phyloP scores from a whole-genome alignment of 2,329 filamentous ascomycete species.

The Lecanicillium sp. region DNA sequence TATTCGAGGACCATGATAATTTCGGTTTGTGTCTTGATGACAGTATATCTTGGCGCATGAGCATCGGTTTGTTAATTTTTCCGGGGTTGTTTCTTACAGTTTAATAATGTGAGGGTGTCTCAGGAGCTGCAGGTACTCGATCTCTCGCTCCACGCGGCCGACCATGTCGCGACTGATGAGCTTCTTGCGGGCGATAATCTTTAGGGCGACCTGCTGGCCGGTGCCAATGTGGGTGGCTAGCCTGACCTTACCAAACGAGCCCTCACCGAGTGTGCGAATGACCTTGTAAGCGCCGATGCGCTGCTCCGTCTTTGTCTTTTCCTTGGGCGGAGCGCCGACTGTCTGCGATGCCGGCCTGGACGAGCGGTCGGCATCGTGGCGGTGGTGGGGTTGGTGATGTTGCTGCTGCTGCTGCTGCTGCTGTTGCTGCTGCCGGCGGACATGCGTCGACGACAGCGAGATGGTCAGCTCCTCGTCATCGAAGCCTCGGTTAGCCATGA shows the following conservation, averaged over 20 bases:
- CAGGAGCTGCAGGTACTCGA: constrained; percentile 92
- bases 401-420: constrained; percentile 22
- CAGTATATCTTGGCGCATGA: constrained; percentile 63
- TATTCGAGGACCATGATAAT: constrained; percentile 99
- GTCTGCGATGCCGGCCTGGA: constrained; percentile 22
- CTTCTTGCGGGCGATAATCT: constrained; percentile 96
- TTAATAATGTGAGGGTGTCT: constrained; percentile 99
- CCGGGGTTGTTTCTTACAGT: constrained; percentile 52
- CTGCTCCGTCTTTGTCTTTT: constrained; percentile 63
- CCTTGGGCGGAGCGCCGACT: constrained; percentile 25
- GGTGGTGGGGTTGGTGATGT: constrained; percentile 17
- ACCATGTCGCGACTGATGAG: constrained; percentile 97
- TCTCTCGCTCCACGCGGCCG: constrained; percentile 93
- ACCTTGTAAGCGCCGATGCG: constrained; percentile 90
- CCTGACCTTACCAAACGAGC: constrained; percentile 98
- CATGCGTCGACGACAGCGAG: constrained; percentile 60
- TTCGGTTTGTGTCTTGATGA: constrained; percentile 88
- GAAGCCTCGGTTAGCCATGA: constrained; percentile 52
- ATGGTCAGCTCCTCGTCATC: constrained; percentile 82
- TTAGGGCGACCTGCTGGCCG: constrained; percentile 91
- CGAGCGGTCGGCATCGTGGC: constrained; percentile 19
- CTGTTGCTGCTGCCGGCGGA: constrained; percentile 44
- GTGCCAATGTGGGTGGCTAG: constrained; percentile 88
- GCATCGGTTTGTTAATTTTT: background rate
- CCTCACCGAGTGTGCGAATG: constrained; percentile 85